Evolutionary conservation across 2,329 filamentous ascomycete species (phyloP).

Genomic region (Esteya vermicola): DNA sequence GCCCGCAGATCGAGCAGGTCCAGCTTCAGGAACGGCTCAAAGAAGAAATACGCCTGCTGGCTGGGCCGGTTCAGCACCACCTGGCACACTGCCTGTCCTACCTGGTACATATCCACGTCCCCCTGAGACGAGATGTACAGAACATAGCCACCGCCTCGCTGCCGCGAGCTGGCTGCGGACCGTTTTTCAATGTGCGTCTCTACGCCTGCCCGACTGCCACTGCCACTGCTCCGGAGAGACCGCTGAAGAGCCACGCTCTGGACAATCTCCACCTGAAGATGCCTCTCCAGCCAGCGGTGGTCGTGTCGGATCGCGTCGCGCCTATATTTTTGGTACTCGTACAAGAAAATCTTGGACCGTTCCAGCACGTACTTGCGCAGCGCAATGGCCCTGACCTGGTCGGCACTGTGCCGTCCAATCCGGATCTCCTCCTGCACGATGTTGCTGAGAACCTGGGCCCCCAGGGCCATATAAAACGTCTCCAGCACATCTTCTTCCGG

Average conservation of each 20-base stretch:
- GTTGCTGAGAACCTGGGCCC: slow-evolving; percentile 59
- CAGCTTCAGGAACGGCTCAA: slow-evolving; percentile 81
- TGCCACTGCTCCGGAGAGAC: slow-evolving; percentile 49
- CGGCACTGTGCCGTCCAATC: slow-evolving; percentile 50
- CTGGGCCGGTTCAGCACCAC: slow-evolving; percentile 70
- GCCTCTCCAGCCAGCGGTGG: slow-evolving; percentile 78
- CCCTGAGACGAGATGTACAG: slow-evolving; percentile 61
- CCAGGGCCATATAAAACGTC: slow-evolving; percentile 69
- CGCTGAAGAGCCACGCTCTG: slow-evolving; percentile 63
- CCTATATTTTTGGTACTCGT: slow-evolving; percentile 57
- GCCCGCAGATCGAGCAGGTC: slow-evolving; percentile 69
- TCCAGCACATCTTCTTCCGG: slow-evolving; percentile 84
- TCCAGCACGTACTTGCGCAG: slow-evolving; percentile 75
- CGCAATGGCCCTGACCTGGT: slow-evolving; percentile 47
- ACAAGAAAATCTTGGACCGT: slow-evolving; percentile 75
- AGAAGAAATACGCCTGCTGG: slow-evolving; percentile 76
- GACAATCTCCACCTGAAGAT: slow-evolving; percentile 65
- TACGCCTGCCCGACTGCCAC: slow-evolving; percentile 14
- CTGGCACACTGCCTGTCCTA: slow-evolving; percentile 75
- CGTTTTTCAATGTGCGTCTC: slow-evolving; percentile 61
- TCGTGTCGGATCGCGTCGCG: slow-evolving; percentile 74
- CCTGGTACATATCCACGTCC: slow-evolving; percentile 70
- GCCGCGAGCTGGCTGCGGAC: slow-evolving; percentile 52
- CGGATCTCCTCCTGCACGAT: slow-evolving; percentile 66
- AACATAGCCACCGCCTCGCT: slow-evolving; percentile 34